Evolutionary conservation across 2,329 filamentous ascomycete genomes (phyloP).

Genomic region (Neonectria hederae): DNA sequence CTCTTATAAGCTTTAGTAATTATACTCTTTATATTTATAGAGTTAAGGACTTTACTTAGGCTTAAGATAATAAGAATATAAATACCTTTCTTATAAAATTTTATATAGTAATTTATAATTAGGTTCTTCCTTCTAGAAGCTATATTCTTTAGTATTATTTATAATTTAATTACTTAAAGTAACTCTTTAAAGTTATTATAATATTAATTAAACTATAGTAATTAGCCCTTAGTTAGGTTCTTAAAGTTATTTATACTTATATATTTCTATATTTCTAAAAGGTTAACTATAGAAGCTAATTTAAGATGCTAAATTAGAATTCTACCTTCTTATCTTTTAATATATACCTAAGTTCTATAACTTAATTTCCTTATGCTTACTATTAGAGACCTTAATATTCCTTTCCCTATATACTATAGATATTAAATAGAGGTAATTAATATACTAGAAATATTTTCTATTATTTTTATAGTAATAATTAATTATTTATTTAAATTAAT

Average conservation of each 20-base stretch:
- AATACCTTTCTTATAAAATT: background rate
- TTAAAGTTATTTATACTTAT: background rate
- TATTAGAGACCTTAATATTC: too few species aligned
- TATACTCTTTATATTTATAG: background rate
- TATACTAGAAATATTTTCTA: background rate
- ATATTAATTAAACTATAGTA: background rate
- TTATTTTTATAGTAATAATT: background rate
- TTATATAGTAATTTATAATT: background rate
- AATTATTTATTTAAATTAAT: background rate
- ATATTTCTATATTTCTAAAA: background rate
- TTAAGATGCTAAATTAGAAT: background rate
- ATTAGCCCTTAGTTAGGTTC: background rate
- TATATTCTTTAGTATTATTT: background rate
- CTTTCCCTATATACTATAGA: background rate
- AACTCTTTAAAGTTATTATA: background rate
- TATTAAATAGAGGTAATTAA: background rate
- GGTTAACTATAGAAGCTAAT: background rate
- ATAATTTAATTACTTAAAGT: constrained; percentile 1
- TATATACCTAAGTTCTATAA: background rate
- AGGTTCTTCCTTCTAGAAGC: background rate
- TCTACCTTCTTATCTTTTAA: background rate
- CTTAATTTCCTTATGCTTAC: background rate
- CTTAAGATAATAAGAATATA: background rate
- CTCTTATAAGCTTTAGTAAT: background rate
- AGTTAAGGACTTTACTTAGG: background rate